Evolutionary conservation across 257 asterid species (phyloP).

Genomic region (Salvia splendens): DNA sequence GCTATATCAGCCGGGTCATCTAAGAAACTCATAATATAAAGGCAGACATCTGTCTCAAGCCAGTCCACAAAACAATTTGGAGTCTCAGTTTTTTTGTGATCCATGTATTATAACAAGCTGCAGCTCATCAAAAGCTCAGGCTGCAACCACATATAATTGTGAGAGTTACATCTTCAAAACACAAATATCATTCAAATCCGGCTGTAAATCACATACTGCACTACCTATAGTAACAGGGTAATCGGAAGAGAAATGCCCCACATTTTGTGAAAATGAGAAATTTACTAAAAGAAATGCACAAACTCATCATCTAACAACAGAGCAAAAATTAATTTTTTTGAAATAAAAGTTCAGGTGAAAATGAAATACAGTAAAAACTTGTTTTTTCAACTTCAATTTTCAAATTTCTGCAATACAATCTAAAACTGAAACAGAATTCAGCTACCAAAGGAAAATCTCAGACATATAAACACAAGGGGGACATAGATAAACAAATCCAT

Average conservation of each 20-base stretch:
- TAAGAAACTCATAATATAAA: slow-evolving; percentile 50
- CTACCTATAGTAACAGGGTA: background rate
- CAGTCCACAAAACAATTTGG: slow-evolving; percentile 50
- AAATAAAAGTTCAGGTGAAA: background rate
- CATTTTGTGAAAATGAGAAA: background rate
- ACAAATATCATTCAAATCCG: background rate
- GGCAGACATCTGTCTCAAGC: slow-evolving; percentile 51
- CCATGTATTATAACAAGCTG: slow-evolving; percentile 27
- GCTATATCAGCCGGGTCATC: slow-evolving; percentile 72
- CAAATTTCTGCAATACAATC: slow-evolving; percentile 1
- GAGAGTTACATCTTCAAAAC: background rate
- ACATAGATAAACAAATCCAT: background rate
- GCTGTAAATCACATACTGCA: background rate
- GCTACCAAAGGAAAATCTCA: background rate
- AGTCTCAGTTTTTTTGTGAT: slow-evolving; percentile 40
- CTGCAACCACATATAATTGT: slow-evolving; percentile 12
- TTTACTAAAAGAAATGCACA: background rate
- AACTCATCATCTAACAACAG: background rate
- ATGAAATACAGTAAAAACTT: slow-evolving; percentile 21
- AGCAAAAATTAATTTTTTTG: background rate
- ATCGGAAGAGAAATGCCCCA: slow-evolving; percentile 2
- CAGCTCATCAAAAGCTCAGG: slow-evolving; percentile 24
- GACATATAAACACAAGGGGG: background rate
- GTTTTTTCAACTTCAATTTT: background rate
- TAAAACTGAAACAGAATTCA: background rate